phyloP scores from a whole-genome alignment of 805 yeast genomes.

The Danielozyma ontarioensis region DNA sequence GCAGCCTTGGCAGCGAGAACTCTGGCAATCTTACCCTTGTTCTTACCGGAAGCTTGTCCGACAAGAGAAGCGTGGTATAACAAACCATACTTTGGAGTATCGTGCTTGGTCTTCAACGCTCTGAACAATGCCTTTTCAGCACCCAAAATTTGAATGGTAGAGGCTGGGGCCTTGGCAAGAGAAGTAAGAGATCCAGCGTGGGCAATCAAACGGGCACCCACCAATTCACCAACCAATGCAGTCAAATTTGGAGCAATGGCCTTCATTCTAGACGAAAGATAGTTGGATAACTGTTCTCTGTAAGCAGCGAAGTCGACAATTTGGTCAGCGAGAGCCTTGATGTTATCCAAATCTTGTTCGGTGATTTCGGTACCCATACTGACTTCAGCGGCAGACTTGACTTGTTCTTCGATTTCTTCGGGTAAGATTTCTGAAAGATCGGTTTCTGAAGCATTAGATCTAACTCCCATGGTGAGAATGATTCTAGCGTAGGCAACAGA shows the following conservation, averaged over 20 bases:
- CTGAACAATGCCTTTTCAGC: constrained; percentile 99
- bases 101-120: constrained; percentile 97
- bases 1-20: constrained; percentile 98
- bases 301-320: constrained; percentile 93
- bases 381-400: constrained; percentile 95
- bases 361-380: constrained; percentile 99
- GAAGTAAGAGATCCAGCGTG: constrained; percentile 95
- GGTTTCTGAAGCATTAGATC: constrained; percentile 85
- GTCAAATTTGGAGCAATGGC: constrained; percentile 98
- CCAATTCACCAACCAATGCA: constrained; percentile 92
- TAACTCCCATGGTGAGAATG: constrained; percentile 87
- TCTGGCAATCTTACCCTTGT: constrained; percentile 98
- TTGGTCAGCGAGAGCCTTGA: constrained; percentile 88
- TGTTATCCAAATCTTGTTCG: constrained; percentile 80
- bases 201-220: constrained; percentile 96
- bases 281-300: constrained; percentile 92
- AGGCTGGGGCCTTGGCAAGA: constrained; percentile 97
- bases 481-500: constrained; percentile 95
- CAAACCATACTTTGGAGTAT: constrained; percentile 97
- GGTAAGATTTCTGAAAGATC: constrained; percentile 59
- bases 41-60: constrained; percentile 97
- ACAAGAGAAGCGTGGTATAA: constrained; percentile 94
- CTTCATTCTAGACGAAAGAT: constrained; percentile 91
- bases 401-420: constrained; percentile 47
- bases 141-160: constrained; percentile 96